phyloP scores from a whole-genome alignment of 768 basidiomycete species.

The Pisolithus albus region DNA sequence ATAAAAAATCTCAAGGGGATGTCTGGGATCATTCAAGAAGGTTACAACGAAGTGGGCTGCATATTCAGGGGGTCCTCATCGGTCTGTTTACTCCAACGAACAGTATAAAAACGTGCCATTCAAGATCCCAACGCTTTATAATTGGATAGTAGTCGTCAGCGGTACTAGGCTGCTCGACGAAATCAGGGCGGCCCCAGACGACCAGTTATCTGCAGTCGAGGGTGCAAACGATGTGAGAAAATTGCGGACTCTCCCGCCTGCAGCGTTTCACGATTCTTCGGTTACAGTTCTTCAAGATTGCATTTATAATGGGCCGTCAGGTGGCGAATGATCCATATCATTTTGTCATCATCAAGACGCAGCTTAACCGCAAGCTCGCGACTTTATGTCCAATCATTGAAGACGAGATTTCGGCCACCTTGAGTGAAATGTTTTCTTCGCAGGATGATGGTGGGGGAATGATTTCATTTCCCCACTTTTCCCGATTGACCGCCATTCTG shows the following conservation, averaged over 20 bases:
- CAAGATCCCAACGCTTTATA: slow-evolving; percentile 18
- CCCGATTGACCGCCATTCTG: neutral
- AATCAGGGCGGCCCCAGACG: slow-evolving; percentile 32
- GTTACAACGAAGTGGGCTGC: neutral
- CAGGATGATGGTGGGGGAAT: slow-evolving; percentile 6
- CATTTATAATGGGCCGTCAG: slow-evolving; percentile 32
- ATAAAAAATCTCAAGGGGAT: neutral
- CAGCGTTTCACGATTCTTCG: neutral
- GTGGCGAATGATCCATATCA: slow-evolving; percentile 25
- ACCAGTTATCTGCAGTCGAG: slow-evolving; percentile 29
- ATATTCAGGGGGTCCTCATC: too few relatives aligned
- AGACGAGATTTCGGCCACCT: slow-evolving; percentile 38
- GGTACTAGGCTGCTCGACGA: slow-evolving; percentile 32
- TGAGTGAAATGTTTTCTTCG: slow-evolving; percentile 32
- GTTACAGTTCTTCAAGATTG: slow-evolving; percentile 29
- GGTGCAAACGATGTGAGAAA: slow-evolving; percentile 29
- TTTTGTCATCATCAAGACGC: slow-evolving; percentile 17
- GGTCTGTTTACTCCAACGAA: neutral
- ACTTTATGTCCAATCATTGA: slow-evolving; percentile 34
- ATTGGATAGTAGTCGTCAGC: slow-evolving; percentile 37
- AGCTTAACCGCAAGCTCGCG: slow-evolving; percentile 34
- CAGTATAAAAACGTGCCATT: slow-evolving; percentile 24
- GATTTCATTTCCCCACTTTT: too few relatives aligned
- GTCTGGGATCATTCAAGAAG: neutral
- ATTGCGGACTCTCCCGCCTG: neutral